Evolutionary conservation across 495 filamentous ascomycete species (phyloP), one percentile per base, ranked within the genome.

Genomic region (Aspergillus sparsus): DNA sequence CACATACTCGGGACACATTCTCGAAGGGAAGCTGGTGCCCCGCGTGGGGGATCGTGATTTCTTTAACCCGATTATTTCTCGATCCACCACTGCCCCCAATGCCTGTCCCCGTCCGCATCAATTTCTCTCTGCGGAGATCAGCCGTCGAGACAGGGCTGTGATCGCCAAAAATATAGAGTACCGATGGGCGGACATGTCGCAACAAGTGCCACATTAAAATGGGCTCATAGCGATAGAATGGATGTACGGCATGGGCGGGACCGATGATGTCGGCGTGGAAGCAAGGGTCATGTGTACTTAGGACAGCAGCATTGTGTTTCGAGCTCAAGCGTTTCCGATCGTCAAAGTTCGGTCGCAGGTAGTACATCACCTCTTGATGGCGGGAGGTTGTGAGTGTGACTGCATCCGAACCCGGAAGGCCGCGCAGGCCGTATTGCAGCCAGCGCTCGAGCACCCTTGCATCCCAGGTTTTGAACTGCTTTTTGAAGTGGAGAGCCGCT

Each of bases 81-180:
- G 60, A 72, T 0, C 89, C 89, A 7, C 89, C 89, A 68, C 80
- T 87, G 5, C 89, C 89, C 31, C 87, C 86, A 7, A 80, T 55
- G 0, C 86, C 89, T 2, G 67, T 63, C 2, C 89, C 89, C 7
- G 89, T 91, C 7, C 71, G 64, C n/a, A 77, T 74, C 69, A 90
- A 70, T 72, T 89, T 90, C 37, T 80, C 66, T 34, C 75, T 64
- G 13, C 82, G 75, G 7, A 70, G 49, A 0, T 73, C 69, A 0
- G 82, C 77, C 0, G 55, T 27, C 0, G 80, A 82, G 27, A 91
- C 69, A 5, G 74, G 58, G 16, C 79, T 83, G 12, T 67, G 63
- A 9, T 58, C 74, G 21, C 88, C 89, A 70, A 88, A 88, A 34
- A 92, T 65, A 73, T 85, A 93, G 21, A 91, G 69, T 3, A 85